These are phyloP conservation scores for Sugiyamaella novakii DNA, from an alignment of 1,139 yeast genomes.

Conservation along the genomic window DNA sequence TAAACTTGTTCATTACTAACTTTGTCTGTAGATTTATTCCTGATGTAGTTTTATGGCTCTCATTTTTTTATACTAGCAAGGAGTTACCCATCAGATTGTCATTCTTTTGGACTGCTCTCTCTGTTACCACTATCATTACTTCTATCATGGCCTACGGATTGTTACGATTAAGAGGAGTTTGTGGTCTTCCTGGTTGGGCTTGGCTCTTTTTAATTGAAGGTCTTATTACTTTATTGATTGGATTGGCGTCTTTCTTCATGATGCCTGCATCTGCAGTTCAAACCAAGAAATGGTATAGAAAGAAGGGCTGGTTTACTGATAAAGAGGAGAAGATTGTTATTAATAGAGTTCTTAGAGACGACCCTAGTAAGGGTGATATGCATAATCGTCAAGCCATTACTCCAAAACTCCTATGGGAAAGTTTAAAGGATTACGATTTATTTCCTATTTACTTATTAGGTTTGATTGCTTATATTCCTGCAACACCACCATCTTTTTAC, in stretches of 20 bases:
- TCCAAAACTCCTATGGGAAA: constrained; percentile 44
- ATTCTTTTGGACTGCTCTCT: constrained; percentile 48
- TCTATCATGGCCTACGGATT: constrained; percentile 52
- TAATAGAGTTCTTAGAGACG: constrained; percentile 64
- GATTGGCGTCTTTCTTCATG: constrained; percentile 46
- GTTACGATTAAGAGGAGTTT: constrained; percentile 46
- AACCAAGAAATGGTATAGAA: constrained; percentile 52
- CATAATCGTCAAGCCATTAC: constrained; percentile 60
- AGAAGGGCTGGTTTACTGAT: constrained; percentile 65
- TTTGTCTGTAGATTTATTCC: no score
- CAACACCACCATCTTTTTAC: constrained; percentile 49
- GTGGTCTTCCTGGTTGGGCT: constrained; percentile 56
- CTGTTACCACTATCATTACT: constrained; percentile 37
- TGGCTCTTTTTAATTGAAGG: constrained; percentile 72
- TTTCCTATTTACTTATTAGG: constrained; percentile 62
- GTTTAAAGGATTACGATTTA: constrained; percentile 56
- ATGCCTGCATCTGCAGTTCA: constrained; percentile 67
- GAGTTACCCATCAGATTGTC: constrained; percentile 53
- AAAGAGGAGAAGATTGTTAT: constrained; percentile 65
- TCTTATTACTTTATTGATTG: constrained; percentile 55
- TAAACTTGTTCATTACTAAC: no score
- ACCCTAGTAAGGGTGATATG: constrained; percentile 71
- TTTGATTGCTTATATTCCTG: constrained; percentile 49
- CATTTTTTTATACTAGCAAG: constrained; percentile 53
- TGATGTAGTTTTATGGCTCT: constrained; percentile 53